phyloP scores from a whole-genome alignment of 208 protist species.

The Naegleria fowleri region DNA sequence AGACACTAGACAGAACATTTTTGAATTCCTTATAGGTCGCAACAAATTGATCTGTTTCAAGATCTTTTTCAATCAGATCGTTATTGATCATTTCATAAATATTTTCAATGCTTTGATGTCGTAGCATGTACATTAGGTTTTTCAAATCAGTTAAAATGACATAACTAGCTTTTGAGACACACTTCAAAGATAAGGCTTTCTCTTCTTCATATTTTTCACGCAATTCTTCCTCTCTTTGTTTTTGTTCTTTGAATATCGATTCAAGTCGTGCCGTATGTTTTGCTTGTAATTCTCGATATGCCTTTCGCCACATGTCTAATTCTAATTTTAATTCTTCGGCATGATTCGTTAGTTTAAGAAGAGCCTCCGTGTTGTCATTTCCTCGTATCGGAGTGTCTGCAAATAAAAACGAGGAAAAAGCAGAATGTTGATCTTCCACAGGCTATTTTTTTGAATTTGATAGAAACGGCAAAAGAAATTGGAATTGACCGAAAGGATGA shows the following conservation, averaged over 20 bases:
- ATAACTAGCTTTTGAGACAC: not conserved
- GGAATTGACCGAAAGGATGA: too few relatives aligned
- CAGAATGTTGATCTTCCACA: not conserved
- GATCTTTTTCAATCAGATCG: not conserved
- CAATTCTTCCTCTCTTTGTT: not conserved
- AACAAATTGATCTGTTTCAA: not conserved
- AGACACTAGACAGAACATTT: not conserved
- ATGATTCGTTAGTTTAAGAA: not conserved
- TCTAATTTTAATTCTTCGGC: not conserved
- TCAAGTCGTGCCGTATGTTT: not conserved
- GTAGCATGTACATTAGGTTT: not conserved
- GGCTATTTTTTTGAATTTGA: not conserved
- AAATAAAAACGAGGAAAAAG: not conserved
- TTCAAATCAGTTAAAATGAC: not conserved
- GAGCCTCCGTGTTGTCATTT: not conserved
- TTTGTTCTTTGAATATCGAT: not conserved
- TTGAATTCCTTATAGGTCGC: not conserved
- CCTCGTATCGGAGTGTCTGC: not conserved
- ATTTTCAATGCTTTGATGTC: not conserved
- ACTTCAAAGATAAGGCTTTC: not conserved
- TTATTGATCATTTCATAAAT: not conserved
- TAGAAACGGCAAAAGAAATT: too few relatives aligned
- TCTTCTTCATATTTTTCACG: not conserved
- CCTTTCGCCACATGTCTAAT: not conserved
- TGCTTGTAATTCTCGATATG: not conserved